phyloP scores from a whole-genome alignment of 1,139 yeast species.

The Sugiyamaella grinbergsii region DNA sequence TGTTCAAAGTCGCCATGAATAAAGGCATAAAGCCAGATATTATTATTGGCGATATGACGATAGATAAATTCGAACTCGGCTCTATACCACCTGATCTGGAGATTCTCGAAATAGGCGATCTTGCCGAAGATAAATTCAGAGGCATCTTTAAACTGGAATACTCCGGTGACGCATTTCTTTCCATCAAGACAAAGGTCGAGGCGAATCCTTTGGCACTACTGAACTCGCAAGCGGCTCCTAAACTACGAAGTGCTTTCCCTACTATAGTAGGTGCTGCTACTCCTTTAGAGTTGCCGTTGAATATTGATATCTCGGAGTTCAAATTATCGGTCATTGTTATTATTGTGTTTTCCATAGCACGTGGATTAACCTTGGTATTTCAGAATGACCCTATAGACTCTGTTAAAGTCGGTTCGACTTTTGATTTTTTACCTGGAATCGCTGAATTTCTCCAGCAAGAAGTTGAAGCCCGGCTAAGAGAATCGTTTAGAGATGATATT shows the following conservation, averaged over 20 bases:
- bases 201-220: conserved; percentile 59
- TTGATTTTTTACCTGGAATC: conserved; percentile 73
- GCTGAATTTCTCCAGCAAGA: conserved; percentile 68
- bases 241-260: conserved; percentile 23
- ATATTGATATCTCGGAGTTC: conserved; percentile 62
- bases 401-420: conserved; percentile 70
- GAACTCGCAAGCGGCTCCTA: conserved; percentile 47
- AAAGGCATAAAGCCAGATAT: conserved; percentile 70
- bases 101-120: conserved; percentile 72
- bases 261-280: conserved; percentile 51
- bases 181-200: conserved; percentile 69
- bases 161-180: conserved; percentile 68
- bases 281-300: conserved; percentile 67
- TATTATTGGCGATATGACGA: conserved; percentile 68
- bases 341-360: conserved; percentile 66
- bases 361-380: conserved; percentile 72
- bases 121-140: conserved; percentile 66
- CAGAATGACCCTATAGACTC: conserved; percentile 75
- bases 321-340: conserved; percentile 68
- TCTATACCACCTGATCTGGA: conserved; percentile 68
- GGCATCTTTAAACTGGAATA: conserved; percentile 74
- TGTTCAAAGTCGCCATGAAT: conserved; percentile 73
- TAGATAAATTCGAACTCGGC: conserved; percentile 74
- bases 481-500: conserved; percentile 71
- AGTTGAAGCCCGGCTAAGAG: conserved; percentile 69